Evolutionary conservation across 83 land plant genomes (phyloP).

Genomic region (Picea abies): DNA sequence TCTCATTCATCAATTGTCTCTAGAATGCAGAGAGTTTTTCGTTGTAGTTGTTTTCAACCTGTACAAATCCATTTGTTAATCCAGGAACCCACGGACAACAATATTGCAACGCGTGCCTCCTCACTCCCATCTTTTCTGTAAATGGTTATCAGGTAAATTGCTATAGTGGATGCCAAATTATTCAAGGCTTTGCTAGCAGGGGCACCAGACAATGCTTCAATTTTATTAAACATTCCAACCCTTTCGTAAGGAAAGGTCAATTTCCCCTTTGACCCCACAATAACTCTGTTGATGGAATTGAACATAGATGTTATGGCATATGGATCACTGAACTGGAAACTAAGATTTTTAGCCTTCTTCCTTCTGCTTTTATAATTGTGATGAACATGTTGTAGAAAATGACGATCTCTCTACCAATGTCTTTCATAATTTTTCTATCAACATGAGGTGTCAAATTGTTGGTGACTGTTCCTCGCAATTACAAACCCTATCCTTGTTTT

Average conservation of each 20-base stretch:
- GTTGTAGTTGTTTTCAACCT: slow-evolving; percentile 18
- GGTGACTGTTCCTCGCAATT: too few species aligned
- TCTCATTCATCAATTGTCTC: too few species aligned
- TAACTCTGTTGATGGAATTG: slow-evolving; percentile 5
- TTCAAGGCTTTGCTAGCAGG: slow-evolving; percentile 64
- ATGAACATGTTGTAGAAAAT: slow-evolving; percentile 73
- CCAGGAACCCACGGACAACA: slow-evolving; percentile 79
- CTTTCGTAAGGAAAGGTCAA: slow-evolving; percentile 84
- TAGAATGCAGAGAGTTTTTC: too few species aligned
- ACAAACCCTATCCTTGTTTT: too few species aligned
- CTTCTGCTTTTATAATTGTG: slow-evolving; percentile 85
- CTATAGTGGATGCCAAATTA: slow-evolving; percentile 51
- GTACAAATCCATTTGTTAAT: slow-evolving; percentile 48
- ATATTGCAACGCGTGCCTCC: slow-evolving; percentile 81
- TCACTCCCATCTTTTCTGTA: slow-evolving; percentile 97
- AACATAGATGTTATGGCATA: slow-evolving; percentile 84
- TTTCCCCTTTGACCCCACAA: slow-evolving; percentile 96
- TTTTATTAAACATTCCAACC: slow-evolving; percentile 75
- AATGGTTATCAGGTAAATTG: slow-evolving; percentile 53
- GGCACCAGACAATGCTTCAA: slow-evolving; percentile 68
- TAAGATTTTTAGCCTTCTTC: slow-evolving; percentile 58
- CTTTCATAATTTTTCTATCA: too few species aligned
- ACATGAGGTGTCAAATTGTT: too few species aligned
- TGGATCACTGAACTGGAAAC: slow-evolving; percentile 86
- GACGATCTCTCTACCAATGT: too few species aligned